Evolutionary conservation across 352 stramenopile genomes (phyloP).

Genomic region (Globisporangium carolinianum): DNA sequence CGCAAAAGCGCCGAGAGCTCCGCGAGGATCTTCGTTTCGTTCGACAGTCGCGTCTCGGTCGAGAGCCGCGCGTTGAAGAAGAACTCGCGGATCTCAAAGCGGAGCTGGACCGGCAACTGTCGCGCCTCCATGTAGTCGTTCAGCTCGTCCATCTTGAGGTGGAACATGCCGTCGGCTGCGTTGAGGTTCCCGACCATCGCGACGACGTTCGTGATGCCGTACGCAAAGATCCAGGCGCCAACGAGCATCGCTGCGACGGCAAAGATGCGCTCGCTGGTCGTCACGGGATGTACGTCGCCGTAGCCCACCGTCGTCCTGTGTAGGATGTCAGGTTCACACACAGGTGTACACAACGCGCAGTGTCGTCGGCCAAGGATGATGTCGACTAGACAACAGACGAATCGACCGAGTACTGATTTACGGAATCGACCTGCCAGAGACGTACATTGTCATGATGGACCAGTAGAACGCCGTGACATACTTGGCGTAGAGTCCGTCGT

Average conservation of each 20-base stretch:
- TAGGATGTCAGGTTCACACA: not conserved
- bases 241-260: conserved; percentile 69
- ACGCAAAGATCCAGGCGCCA: conserved; percentile 66
- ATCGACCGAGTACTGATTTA: too few species aligned
- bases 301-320: conserved; percentile 48
- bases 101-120: conserved; percentile 54
- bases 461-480: conserved; percentile 69
- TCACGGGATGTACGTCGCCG: conserved; percentile 40
- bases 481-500: conserved; percentile 15
- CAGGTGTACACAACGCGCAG: too few species aligned
- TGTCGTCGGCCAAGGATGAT: too few species aligned
- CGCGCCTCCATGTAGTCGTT: conserved; percentile 79
- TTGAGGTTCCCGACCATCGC: conserved; percentile 68
- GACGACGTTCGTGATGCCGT: conserved; percentile 76
- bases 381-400: too few species aligned
- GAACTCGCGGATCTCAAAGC: conserved; percentile 73
- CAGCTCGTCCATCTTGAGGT: conserved; percentile 67
- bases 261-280: conserved; percentile 54
- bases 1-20: conserved; percentile 63
- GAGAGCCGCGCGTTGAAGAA: conserved; percentile 69
- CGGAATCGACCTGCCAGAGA: not conserved
- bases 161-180: conserved; percentile 52
- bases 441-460: conserved; percentile 66
- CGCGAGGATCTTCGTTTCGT: conserved; percentile 56
- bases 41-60: conserved; percentile 49